Evolutionary conservation across 495 filamentous ascomycete genomes (phyloP).

Genomic region (Haplographium delicatum): DNA sequence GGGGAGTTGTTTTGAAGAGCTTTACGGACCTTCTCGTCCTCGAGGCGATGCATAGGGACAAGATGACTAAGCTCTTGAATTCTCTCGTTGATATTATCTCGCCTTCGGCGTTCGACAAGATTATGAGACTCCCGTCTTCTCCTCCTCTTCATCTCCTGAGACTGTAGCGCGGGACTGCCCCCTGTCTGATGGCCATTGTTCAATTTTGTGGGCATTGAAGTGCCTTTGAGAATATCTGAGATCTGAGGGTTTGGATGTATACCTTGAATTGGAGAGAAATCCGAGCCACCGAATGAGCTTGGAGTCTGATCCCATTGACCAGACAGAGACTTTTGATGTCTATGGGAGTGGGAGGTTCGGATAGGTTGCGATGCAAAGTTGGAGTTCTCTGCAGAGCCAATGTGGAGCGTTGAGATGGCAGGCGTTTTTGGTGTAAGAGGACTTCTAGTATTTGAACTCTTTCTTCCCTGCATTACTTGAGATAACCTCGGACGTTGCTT

Average conservation of each 20-base stretch:
- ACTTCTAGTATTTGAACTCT: slow-evolving; percentile 59
- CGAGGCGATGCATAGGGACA: slow-evolving; percentile 85
- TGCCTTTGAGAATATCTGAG: slow-evolving; percentile 46
- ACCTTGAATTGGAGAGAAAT: slow-evolving; percentile 61
- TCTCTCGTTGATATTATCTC: slow-evolving; percentile 97
- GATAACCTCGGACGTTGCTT: slow-evolving; percentile 54
- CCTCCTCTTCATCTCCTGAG: slow-evolving; percentile 89
- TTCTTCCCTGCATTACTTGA: slow-evolving; percentile 60
- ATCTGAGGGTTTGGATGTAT: slow-evolving; percentile 39
- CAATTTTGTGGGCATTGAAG: slow-evolving; percentile 50
- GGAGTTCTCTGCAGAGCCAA: slow-evolving; percentile 28
- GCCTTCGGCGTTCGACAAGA: slow-evolving; percentile 84
- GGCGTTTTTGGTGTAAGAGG: slow-evolving; percentile 75
- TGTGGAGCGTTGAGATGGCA: slow-evolving; percentile 19
- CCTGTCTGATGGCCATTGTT: slow-evolving; percentile 39
- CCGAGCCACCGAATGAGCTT: slow-evolving; percentile 76
- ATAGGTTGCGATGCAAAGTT: slow-evolving; percentile 70
- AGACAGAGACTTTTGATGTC: slow-evolving; percentile 77
- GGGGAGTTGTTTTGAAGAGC: slow-evolving; percentile 86
- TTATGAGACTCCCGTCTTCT: slow-evolving; percentile 93
- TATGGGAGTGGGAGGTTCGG: slow-evolving; percentile 49
- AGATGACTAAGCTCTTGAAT: slow-evolving; percentile 94
- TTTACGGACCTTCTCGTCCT: slow-evolving; percentile 96
- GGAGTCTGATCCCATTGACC: slow-evolving; percentile 74
- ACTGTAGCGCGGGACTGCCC: slow-evolving; percentile 44